Evolutionary conservation across 805 yeast genomes (phyloP), one percentile per base, ranked within the genome.

Genomic region (Scheffersomyces coipomensis): DNA sequence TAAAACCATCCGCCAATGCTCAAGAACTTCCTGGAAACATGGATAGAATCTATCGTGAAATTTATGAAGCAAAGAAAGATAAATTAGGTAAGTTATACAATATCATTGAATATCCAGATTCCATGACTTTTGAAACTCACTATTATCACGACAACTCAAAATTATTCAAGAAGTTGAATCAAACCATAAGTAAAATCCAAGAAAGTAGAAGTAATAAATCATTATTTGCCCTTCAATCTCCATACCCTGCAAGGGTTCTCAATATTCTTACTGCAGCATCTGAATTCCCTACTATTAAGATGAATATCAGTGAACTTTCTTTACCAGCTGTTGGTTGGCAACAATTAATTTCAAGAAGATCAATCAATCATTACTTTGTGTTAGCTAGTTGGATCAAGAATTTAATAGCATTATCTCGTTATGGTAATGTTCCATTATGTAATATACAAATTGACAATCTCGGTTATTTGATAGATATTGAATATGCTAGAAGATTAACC

Each of bases 261-360:
- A 71, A 66, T 38, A 49, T 71, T 4, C 55, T 85, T 27, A 70
- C 68, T 19, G 61, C 79, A 1, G 50, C 81, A 3, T 43, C 64
- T 6, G 81, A 76, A 16, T 72, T 83, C 48, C 95, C 96, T 3
- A 68, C 79, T 1, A 64, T 89, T 26, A 73, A 73, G 40, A 75
- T 85, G 76, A 68, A 73, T 15, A 68, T 78, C 16, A 72, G 78
- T 33, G 86, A 82, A 47, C 53, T 79, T 15, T 64, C 78, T 1
- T 59, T 85, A 22, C 89, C 91, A 9, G 83, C 90, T 4, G 64
- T 90, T 37, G 84, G 89, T 3, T 89, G 97, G 96, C 93, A 88
- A 56, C 58, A 77, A 2, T 66, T 79, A 11, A 71, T 88, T 6
- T 66, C 82, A 38, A 82, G 80, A 45, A 67, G 88, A 46, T 66